A percentile compares a stretch with the other conserved stretches of the same genome.
These are phyloP conservation scores for Malus sieversii DNA, from an alignment of 306 rosid genomes.

Conservation along the genomic window DNA sequence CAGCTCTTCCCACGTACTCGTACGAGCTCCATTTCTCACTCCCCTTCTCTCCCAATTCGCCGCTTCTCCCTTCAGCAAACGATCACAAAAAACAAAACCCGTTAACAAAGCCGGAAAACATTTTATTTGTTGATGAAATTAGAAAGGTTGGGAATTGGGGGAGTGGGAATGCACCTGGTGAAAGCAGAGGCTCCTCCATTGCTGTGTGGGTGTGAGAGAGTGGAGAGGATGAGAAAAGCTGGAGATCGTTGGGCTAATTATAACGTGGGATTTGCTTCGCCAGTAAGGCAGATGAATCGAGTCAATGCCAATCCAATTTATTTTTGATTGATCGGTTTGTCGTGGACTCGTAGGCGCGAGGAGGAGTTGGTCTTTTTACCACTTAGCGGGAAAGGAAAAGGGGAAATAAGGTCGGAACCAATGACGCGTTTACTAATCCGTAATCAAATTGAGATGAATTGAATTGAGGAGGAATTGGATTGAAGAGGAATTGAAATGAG, in stretches of 20 bases:
- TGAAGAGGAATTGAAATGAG: too few species aligned
- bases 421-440: too few species aligned
- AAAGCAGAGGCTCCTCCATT: slow-evolving; percentile 70
- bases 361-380: too few species aligned
- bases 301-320: neutral
- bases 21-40: slow-evolving; percentile 62
- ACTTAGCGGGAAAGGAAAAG: too few species aligned
- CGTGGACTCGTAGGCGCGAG: neutral
- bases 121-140: neutral
- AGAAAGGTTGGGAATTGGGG: neutral
- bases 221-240: neutral
- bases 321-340: neutral
- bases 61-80: slow-evolving; percentile 35
- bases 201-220: neutral
- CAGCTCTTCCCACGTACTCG: slow-evolving; percentile 58
- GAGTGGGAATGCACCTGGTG: slow-evolving; percentile 40
- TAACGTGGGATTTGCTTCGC: slow-evolving; percentile 18
- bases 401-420: too few species aligned
- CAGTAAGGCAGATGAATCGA: slow-evolving; percentile 12
- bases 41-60: slow-evolving; percentile 44
- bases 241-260: neutral
- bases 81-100: neutral
- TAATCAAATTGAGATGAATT: too few species aligned
- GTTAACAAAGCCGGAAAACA: slow-evolving; percentile 10
- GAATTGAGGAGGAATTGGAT: too few species aligned